Conservation (phyloP, 495 filamentous ascomycete genomes). For the Pyrenula massariospora region DNA sequence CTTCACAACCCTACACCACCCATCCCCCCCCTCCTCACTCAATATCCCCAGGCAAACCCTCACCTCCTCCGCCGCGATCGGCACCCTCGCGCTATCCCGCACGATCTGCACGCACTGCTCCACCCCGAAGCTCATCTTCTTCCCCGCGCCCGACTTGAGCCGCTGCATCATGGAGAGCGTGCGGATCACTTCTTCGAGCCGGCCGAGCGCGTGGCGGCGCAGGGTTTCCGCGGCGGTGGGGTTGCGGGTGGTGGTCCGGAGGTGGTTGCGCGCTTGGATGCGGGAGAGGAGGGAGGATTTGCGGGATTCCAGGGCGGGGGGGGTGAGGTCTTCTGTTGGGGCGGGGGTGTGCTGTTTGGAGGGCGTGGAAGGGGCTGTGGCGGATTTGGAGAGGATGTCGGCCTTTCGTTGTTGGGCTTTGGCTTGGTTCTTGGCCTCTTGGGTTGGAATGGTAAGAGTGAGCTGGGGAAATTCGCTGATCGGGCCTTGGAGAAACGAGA, state of each 20-base stretch:
- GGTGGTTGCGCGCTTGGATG: background rate
- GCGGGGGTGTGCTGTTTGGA: background rate
- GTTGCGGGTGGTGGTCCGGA: slow-evolving; percentile 24
- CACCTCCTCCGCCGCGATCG: slow-evolving; percentile 27
- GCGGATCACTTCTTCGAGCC: slow-evolving; percentile 29
- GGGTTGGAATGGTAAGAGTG: slow-evolving; percentile 2
- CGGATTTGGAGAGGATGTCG: slow-evolving; percentile 14
- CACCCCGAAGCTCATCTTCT: slow-evolving; percentile 28
- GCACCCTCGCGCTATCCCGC: slow-evolving; percentile 26
- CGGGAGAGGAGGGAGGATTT: background rate
- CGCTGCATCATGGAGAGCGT: slow-evolving; percentile 26
- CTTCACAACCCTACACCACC: background rate
- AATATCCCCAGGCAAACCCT: slow-evolving; percentile 31
- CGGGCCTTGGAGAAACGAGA: background rate
- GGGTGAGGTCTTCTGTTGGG: background rate
- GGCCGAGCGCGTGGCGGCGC: slow-evolving; percentile 24
- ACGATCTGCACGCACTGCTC: slow-evolving; percentile 27
- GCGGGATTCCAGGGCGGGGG: background rate
- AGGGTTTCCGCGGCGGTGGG: slow-evolving; percentile 30
- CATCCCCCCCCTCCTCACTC: background rate
- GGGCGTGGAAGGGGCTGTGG: background rate
- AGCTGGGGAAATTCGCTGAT: background rate
- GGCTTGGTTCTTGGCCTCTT: slow-evolving; percentile 15
- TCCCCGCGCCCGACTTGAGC: slow-evolving; percentile 12
- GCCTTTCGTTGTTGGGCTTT: slow-evolving; percentile 23